These are phyloP conservation scores for Colletotrichum kahawae DNA, from an alignment of 2,329 filamentous ascomycete species.

Conservation along the genomic window DNA sequence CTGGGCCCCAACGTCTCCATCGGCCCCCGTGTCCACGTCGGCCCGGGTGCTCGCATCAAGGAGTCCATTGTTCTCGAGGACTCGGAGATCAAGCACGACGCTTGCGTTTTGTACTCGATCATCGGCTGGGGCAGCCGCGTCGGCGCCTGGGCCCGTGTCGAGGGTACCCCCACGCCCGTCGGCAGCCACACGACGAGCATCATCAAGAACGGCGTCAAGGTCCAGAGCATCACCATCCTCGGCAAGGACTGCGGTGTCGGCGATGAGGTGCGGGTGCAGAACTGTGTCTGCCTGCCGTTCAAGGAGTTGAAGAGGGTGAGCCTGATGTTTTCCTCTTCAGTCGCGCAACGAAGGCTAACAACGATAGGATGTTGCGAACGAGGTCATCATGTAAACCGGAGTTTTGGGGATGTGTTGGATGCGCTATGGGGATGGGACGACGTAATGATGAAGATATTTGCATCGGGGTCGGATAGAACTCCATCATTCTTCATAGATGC, in stretches of 20 bases:
- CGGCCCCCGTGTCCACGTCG: constrained; percentile 84
- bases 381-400: constrained; percentile 83
- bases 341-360: constrained; percentile 28
- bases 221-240: constrained; percentile 96
- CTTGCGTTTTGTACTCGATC: constrained; percentile 93
- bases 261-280: constrained; percentile 95
- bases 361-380: constrained; percentile 78
- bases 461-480: constrained; percentile 16
- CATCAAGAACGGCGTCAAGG: constrained; percentile 97
- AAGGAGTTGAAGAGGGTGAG: constrained; percentile 96
- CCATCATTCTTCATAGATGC: constrained; percentile 17
- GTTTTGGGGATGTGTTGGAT: background rate
- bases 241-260: constrained; percentile 95
- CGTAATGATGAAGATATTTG: constrained; percentile 15
- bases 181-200: constrained; percentile 92
- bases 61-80: constrained; percentile 96
- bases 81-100: constrained; percentile 94
- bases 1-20: constrained; percentile 96
- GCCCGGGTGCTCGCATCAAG: constrained; percentile 89
- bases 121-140: constrained; percentile 97
- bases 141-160: constrained; percentile 97
- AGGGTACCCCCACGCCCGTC: constrained; percentile 88
- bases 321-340: constrained; percentile 25
- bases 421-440: background rate
- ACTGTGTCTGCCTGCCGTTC: constrained; percentile 96